These are phyloP conservation scores for Fremontodendron californicum DNA, from an alignment of 345 rosid species.

Conservation along the genomic window DNA sequence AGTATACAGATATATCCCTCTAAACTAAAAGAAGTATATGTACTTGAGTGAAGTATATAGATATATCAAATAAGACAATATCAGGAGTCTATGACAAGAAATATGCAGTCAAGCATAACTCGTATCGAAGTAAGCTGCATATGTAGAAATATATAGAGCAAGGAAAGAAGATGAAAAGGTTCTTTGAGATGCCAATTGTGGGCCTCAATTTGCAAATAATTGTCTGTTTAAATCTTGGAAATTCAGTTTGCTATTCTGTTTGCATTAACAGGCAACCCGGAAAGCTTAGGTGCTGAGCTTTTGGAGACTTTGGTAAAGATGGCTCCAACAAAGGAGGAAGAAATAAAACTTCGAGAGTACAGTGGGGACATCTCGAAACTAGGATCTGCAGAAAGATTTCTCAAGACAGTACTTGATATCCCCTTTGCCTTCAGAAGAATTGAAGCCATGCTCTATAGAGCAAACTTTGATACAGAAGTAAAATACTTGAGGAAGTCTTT, in stretches of 20 bases:
- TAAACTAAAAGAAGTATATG: background rate
- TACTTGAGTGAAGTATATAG: background rate
- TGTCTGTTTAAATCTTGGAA: background rate
- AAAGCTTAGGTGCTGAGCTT: conserved; percentile 86
- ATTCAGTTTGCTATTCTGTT: conserved; percentile 12
- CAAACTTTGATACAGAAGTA: conserved; percentile 88
- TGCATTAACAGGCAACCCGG: conserved; percentile 70
- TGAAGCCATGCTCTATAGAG: conserved; percentile 94
- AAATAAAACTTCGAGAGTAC: conserved; percentile 84
- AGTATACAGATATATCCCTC: background rate
- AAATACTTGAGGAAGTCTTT: conserved; percentile 80
- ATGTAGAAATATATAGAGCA: background rate
- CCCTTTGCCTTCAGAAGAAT: conserved; percentile 96
- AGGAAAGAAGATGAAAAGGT: background rate
- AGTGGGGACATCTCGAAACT: conserved; percentile 64
- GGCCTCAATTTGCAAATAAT: background rate
- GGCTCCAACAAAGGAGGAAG: conserved; percentile 99
- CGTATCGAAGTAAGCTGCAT: background rate
- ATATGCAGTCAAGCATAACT: background rate
- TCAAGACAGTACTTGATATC: conserved; percentile 79
- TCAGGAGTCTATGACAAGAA: background rate
- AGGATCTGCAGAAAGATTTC: conserved; percentile 91
- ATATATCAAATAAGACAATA: background rate
- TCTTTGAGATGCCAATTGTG: background rate
- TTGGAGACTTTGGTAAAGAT: conserved; percentile 91